Conservation (phyloP, 129 eudicot genomes). For the Centella asiatica region DNA sequence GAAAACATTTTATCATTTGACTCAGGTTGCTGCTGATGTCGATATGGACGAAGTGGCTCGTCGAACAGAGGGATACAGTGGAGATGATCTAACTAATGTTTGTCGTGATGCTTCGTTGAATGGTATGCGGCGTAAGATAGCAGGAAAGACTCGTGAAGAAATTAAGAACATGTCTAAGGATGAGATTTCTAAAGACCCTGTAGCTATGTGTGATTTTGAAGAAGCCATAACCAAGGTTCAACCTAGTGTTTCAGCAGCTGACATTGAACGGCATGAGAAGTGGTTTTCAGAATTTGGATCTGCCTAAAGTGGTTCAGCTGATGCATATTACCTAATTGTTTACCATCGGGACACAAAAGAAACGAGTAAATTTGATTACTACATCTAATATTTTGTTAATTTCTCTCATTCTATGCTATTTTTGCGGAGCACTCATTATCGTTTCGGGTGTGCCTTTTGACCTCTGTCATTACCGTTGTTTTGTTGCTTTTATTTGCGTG, state of each 20-base stretch:
- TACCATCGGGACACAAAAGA: too few species aligned
- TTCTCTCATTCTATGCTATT: too few species aligned
- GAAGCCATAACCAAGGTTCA: constrained; percentile 83
- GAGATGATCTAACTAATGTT: constrained; percentile 88
- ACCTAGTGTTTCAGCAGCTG: constrained; percentile 87
- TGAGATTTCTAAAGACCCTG: constrained; percentile 72
- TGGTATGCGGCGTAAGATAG: constrained; percentile 91
- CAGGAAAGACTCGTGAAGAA: constrained; percentile 96
- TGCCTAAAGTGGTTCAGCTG: constrained; percentile 39
- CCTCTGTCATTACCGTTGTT: too few species aligned
- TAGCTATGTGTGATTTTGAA: constrained; percentile 86
- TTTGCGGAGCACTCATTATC: too few species aligned
- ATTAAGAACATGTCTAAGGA: constrained; percentile 91
- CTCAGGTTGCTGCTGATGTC: constrained; percentile 78
- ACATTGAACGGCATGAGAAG: constrained; percentile 84
- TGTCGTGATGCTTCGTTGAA: constrained; percentile 91
- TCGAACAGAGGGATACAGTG: constrained; percentile 90
- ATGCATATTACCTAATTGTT: too few species aligned
- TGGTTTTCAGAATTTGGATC: constrained; percentile 91
- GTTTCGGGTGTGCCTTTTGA: too few species aligned
- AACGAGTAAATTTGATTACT: too few species aligned
- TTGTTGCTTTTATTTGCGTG: too few species aligned
- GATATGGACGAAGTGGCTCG: constrained; percentile 87
- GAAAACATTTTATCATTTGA: not conserved
- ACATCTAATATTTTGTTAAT: too few species aligned